A percentile compares a stretch with the other conserved stretches of the same genome.
These are phyloP conservation scores for Apiotrichum sp. DNA, from an alignment of 1,284 basidiomycete species.

Conservation along the genomic window DNA sequence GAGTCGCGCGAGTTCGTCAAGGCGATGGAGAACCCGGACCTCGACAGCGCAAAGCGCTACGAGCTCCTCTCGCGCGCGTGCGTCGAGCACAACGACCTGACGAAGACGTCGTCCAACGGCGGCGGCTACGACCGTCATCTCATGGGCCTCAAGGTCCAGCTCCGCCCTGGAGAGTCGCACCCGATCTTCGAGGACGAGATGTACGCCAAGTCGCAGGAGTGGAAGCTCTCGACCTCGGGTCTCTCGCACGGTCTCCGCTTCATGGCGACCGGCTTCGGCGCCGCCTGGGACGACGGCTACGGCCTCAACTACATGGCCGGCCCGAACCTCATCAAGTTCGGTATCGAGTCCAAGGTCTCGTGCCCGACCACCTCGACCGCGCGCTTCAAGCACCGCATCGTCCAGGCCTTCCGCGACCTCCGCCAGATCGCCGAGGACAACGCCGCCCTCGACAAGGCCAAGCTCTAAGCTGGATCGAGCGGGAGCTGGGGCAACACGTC, in stretches of 20 bases:
- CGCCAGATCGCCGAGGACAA: conserved; percentile 52
- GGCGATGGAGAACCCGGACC: conserved; percentile 55
- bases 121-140: conserved; percentile 88
- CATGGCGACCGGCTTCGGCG: conserved; percentile 84
- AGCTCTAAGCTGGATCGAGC: conserved; percentile 17
- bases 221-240: conserved; percentile 89
- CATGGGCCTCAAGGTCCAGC: conserved; percentile 70
- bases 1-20: conserved; percentile 77
- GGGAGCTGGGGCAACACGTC: background rate
- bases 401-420: conserved; percentile 70
- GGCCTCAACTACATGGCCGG: conserved; percentile 88
- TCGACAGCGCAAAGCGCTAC: conserved; percentile 51
- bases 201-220: conserved; percentile 70
- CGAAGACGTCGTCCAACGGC: conserved; percentile 73
- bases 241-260: conserved; percentile 81
- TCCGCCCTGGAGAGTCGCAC: conserved; percentile 50
- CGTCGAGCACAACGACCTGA: conserved; percentile 65
- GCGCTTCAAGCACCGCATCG: conserved; percentile 61
- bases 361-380: conserved; percentile 65
- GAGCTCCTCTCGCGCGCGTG: conserved; percentile 63
- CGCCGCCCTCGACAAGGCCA: conserved; percentile 20
- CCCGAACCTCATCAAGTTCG: conserved; percentile 79
- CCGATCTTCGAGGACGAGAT: conserved; percentile 70
- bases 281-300: conserved; percentile 75
- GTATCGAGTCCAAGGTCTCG: conserved; percentile 83